Conservation (phyloP, 768 basidiomycete genomes). For the Inosperma sp. region DNA sequence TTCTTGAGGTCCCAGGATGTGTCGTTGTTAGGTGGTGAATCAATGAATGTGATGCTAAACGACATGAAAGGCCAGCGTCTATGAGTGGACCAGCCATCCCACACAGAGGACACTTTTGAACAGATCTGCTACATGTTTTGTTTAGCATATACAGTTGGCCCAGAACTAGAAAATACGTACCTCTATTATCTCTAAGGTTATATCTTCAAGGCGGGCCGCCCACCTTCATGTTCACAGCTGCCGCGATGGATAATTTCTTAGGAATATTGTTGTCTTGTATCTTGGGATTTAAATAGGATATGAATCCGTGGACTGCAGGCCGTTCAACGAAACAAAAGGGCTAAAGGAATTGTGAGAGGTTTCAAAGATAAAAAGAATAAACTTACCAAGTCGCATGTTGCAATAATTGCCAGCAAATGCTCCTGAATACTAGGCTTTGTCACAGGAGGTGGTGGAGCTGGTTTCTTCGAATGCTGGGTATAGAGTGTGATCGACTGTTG, state of each 20-base stretch:
- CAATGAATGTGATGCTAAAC: too few relatives aligned
- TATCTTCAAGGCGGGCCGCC: conserved; percentile 10
- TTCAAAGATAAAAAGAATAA: not conserved
- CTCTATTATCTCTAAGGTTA: conserved; percentile 7
- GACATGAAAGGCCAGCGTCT: too few relatives aligned
- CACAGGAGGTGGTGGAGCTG: not conserved
- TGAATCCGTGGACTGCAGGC: conserved; percentile 8
- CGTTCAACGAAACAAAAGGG: conserved; percentile 18
- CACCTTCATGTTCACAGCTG: conserved; percentile 14
- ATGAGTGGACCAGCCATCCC: too few relatives aligned
- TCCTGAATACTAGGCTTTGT: conserved; percentile 15
- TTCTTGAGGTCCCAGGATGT: too few relatives aligned
- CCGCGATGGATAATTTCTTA: conserved; percentile 10
- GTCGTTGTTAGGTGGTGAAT: too few relatives aligned
- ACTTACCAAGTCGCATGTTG: conserved; percentile 16
- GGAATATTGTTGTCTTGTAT: conserved; percentile 14
- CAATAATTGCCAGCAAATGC: conserved; percentile 16
- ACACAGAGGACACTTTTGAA: conserved; percentile 13
- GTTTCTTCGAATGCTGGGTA: conserved; percentile 2
- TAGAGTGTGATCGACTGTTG: conserved; percentile 7
- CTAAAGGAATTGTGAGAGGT: conserved; percentile 2
- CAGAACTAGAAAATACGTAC: conserved; percentile 6
- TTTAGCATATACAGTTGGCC: not conserved
- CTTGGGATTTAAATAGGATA: conserved; percentile 10
- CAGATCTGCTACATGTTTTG: not conserved